Evolutionary conservation across 2,329 filamentous ascomycete genomes (phyloP).

Genomic region (Lasiodiplodia gonubiensis): DNA sequence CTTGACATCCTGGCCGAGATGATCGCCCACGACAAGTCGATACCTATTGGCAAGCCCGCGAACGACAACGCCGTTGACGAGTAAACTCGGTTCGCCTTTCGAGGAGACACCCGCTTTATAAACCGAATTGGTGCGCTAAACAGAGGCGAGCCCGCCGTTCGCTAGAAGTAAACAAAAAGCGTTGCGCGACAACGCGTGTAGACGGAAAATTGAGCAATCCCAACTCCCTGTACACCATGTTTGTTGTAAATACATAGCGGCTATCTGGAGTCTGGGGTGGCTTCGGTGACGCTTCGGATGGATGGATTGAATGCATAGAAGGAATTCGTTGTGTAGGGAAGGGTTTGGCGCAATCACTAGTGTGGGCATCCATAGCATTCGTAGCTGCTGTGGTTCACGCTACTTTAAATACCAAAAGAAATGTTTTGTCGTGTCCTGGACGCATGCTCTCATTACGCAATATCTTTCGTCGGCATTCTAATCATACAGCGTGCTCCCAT

Average conservation of each 20-base stretch:
- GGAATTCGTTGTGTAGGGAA: constrained; percentile 10
- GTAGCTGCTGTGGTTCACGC: constrained; percentile 2
- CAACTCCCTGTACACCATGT: constrained; percentile 25
- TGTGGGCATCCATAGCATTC: constrained; percentile 2
- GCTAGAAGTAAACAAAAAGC: constrained; percentile 4
- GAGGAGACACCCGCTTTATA: neutral
- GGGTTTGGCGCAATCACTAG: constrained; percentile 3
- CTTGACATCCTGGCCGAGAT: constrained; percentile 97
- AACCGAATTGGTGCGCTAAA: constrained; percentile 4
- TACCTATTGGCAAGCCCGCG: constrained; percentile 37
- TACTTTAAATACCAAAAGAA: constrained; percentile 10
- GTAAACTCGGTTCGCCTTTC: constrained; percentile 13
- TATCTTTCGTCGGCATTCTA: constrained; percentile 27
- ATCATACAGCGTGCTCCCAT: constrained; percentile 27
- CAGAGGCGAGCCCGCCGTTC: neutral
- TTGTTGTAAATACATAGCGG: constrained; percentile 25
- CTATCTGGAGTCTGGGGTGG: constrained; percentile 25
- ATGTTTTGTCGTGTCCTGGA: constrained; percentile 15
- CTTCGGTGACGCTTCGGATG: constrained; percentile 15
- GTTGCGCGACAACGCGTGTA: neutral
- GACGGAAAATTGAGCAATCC: constrained; percentile 11
- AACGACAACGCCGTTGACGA: constrained; percentile 10
- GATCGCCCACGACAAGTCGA: constrained; percentile 85
- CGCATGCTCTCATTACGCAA: constrained; percentile 29
- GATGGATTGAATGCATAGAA: constrained; percentile 25